A percentile compares a stretch with the other conserved stretches of the same genome.
These are phyloP conservation scores for Posidonia oceanica DNA, from an alignment of 116 monocot genomes.

Conservation along the genomic window DNA sequence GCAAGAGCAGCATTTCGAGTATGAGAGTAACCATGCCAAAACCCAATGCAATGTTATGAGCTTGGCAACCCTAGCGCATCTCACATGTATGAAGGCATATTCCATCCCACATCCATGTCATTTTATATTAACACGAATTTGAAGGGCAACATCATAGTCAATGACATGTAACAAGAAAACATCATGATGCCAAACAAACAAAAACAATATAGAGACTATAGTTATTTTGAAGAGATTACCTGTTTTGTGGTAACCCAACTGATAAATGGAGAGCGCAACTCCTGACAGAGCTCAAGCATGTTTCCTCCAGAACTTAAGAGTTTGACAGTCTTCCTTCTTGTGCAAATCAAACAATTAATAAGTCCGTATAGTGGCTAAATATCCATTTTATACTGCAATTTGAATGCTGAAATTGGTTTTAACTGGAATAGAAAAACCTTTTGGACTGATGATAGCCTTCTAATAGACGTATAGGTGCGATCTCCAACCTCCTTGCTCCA, in stretches of 20 bases:
- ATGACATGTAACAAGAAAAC: too few relatives aligned
- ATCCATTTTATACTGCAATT: too few relatives aligned
- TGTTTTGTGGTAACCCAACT: slow-evolving; percentile 54
- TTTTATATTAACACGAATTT: too few relatives aligned
- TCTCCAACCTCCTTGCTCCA: slow-evolving; percentile 75
- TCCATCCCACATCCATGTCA: too few relatives aligned
- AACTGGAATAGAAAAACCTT: slow-evolving; percentile 27
- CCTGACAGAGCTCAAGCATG: slow-evolving; percentile 89
- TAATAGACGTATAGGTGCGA: slow-evolving; percentile 52
- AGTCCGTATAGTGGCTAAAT: neutral
- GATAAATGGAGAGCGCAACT: slow-evolving; percentile 79
- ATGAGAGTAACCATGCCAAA: too few relatives aligned
- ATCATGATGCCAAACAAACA: too few relatives aligned
- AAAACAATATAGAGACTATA: neutral
- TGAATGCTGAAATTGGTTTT: neutral
- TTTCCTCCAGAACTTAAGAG: slow-evolving; percentile 71
- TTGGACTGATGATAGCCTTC: slow-evolving; percentile 37
- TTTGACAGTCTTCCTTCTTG: slow-evolving; percentile 52
- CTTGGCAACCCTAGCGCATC: too few relatives aligned
- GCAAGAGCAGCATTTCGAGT: too few relatives aligned
- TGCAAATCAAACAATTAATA: neutral
- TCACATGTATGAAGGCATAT: too few relatives aligned
- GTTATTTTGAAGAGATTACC: slow-evolving; percentile 21
- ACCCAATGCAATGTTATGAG: too few relatives aligned
- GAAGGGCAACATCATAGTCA: too few relatives aligned